Conservation (phyloP, 352 stramenopile genomes). For the Globisporangium yorkense region DNA sequence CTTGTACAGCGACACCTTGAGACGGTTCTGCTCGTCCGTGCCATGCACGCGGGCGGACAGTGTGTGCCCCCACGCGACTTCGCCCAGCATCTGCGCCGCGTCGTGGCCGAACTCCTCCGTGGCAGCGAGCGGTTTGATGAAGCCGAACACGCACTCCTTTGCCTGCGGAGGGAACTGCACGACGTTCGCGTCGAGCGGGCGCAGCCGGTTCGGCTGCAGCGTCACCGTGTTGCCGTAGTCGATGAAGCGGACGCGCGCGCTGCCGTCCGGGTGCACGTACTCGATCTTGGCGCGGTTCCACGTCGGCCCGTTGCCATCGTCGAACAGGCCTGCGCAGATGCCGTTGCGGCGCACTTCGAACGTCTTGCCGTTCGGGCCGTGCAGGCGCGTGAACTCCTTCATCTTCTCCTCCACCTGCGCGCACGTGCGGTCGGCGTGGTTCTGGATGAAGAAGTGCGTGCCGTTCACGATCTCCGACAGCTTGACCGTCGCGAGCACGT, state of each 20-base stretch:
- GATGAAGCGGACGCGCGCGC: slow-evolving; percentile 88
- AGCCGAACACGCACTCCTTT: slow-evolving; percentile 80
- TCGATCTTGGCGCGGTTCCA: slow-evolving; percentile 95
- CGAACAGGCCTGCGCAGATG: slow-evolving; percentile 93
- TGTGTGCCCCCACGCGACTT: slow-evolving; percentile 91
- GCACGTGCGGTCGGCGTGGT: slow-evolving; percentile 82
- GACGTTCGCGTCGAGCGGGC: slow-evolving; percentile 87
- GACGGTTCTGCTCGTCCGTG: slow-evolving; percentile 59
- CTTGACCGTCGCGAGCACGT: slow-evolving; percentile 71
- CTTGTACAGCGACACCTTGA: slow-evolving; percentile 73
- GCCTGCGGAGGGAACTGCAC: slow-evolving; percentile 88
- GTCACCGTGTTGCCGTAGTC: slow-evolving; percentile 95
- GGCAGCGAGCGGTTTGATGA: slow-evolving; percentile 76
- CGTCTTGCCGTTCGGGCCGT: slow-evolving; percentile 84
- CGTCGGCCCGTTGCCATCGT: slow-evolving; percentile 88
- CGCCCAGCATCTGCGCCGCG: slow-evolving; percentile 85
- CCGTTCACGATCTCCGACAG: slow-evolving; percentile 94
- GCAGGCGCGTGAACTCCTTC: slow-evolving; percentile 87
- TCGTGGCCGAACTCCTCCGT: slow-evolving; percentile 92
- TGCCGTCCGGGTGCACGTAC: slow-evolving; percentile 54
- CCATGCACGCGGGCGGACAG: slow-evolving; percentile 72
- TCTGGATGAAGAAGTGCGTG: slow-evolving; percentile 93
- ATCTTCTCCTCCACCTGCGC: slow-evolving; percentile 91
- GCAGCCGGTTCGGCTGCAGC: slow-evolving; percentile 76
- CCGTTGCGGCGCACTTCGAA: slow-evolving; percentile 90